Percentiles rank a stretch among this genome's conserved stretches.
phyloP scores from a whole-genome alignment of 495 filamentous ascomycete genomes.

The Acidiella bohemica region DNA sequence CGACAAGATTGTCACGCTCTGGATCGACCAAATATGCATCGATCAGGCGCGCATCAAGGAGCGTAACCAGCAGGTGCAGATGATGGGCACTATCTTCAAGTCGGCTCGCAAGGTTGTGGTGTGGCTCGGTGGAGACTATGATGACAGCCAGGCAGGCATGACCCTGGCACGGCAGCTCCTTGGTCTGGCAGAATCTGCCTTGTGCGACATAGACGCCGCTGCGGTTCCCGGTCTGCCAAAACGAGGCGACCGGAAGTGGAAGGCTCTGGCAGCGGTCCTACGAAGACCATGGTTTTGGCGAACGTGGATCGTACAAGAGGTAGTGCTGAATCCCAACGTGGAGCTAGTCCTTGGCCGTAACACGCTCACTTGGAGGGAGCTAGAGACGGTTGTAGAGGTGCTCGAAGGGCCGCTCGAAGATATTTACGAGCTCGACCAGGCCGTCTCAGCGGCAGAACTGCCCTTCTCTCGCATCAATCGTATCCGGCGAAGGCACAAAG shows the following conservation, averaged over 20 bases:
- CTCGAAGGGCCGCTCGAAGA: constrained; percentile 13
- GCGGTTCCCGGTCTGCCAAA: constrained; percentile 8
- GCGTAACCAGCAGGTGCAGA: constrained; percentile 20
- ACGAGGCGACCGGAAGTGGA: constrained; percentile 12
- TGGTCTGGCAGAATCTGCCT: not conserved
- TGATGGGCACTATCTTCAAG: constrained; percentile 25
- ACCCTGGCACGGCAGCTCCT: constrained; percentile 7
- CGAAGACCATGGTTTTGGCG: constrained; percentile 19
- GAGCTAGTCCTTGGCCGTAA: constrained; percentile 13
- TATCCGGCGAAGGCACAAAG: constrained; percentile 12
- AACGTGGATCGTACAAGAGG: constrained; percentile 20
- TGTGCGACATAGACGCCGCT: not conserved
- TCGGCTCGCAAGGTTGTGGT: constrained; percentile 15
- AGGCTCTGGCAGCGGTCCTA: constrained; percentile 8
- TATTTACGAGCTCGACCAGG: constrained; percentile 13
- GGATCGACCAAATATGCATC: constrained; percentile 27
- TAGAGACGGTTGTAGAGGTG: constrained; percentile 7
- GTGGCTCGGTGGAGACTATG: constrained; percentile 18
- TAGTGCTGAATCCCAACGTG: constrained; percentile 16
- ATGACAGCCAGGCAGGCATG: constrained; percentile 13
- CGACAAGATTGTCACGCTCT: constrained; percentile 10
- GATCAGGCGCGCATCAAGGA: constrained; percentile 23
- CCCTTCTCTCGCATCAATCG: constrained; percentile 20
- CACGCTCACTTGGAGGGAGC: constrained; percentile 14
- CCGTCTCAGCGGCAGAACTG: constrained; percentile 10